Evolutionary conservation across 108 stramenopile species (phyloP), one percentile per base, ranked within the genome.

Genomic region (Parmales sp.): DNA sequence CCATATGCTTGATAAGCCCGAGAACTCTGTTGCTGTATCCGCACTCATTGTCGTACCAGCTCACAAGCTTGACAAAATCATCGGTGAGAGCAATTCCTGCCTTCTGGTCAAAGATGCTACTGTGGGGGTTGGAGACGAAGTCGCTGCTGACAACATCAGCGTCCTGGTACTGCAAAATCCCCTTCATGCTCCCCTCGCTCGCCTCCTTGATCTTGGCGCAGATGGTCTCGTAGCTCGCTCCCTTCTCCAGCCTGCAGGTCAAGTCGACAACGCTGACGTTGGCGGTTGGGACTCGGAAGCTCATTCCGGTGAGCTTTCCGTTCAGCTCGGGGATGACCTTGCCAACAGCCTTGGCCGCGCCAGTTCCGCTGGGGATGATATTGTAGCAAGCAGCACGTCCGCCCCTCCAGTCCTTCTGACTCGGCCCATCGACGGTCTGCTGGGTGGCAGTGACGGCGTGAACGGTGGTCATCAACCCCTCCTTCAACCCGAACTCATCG

Each of bases 271-370:
- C 95, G 29, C 95, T 96, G 29, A 99, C 98, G 67, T 99, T 91
- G 70, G 91, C 90, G 38, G 93, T 95, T 29, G 98, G 98, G n/a
- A 99, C 96, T 72, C 98, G 95, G 91, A 99, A 97, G 1, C 92
- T 78, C 98, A 99, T 97, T 66, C 98, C 98, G 6, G 98, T 99
- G 65, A 99, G 91, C 91, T 98, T 98, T 37, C 97, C 95, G 69
- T 97, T 95, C 69, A 98, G 77, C 72, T 83, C 82, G 28, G 96
- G 96, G 65, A 97, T 95, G 67, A 95, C 94, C 82, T 94, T 93
- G 37, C 91, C 94, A 44, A 97, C 92, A 37, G 95, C 91, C 84
- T 94, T 93, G 75, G 95, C 95, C 34, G 96, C 93, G 69, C 96
- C 92, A 23, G 95, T 98, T 45, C 89, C 87, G 11, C 92, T 91